phyloP scores from a whole-genome alignment of 306 rosid genomes.

The Alnus glutinosa region DNA sequence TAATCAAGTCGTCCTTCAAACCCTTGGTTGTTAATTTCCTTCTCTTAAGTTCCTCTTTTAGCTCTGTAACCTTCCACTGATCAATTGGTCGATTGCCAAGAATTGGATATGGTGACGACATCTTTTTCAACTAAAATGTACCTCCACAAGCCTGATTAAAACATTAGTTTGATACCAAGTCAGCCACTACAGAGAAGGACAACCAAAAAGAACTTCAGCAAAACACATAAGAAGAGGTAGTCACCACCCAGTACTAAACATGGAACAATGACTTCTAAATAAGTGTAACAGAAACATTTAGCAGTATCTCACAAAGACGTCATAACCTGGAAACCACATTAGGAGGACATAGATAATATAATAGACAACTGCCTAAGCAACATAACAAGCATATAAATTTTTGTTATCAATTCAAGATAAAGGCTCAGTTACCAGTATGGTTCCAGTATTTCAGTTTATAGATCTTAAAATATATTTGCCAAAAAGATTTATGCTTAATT shows the following conservation, averaged over 20 bases:
- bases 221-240: neutral
- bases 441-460: neutral
- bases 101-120: conserved; percentile 72
- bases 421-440: neutral
- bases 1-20: conserved; percentile 85
- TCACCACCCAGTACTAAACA: neutral
- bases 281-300: neutral
- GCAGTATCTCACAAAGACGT: neutral
- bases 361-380: neutral
- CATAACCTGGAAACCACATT: too few species aligned
- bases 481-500: neutral
- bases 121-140: conserved; percentile 41
- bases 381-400: neutral
- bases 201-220: neutral
- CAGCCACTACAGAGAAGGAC: conserved; percentile 6
- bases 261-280: neutral
- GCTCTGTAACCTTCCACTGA: conserved; percentile 90
- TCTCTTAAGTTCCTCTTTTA: conserved; percentile 88
- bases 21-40: conserved; percentile 72
- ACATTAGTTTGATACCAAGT: conserved; percentile 5
- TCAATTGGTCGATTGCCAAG: conserved; percentile 76
- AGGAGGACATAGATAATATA: neutral
- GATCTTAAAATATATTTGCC: neutral
- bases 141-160: conserved; percentile 43
- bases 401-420: neutral